These are phyloP conservation scores for Quercus aquifolioides DNA, from an alignment of 306 rosid species.

Conservation along the genomic window DNA sequence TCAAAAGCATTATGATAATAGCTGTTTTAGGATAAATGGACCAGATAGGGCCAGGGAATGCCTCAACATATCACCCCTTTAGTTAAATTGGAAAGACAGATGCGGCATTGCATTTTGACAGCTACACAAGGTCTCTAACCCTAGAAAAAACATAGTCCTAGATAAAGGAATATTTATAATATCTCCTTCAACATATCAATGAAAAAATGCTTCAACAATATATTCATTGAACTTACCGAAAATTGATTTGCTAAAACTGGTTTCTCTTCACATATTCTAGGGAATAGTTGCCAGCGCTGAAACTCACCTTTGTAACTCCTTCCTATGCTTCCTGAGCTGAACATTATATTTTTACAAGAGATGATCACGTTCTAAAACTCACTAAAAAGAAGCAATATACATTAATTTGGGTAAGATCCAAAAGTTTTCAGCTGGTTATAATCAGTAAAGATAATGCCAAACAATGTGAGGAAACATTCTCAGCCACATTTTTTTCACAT, in stretches of 20 bases:
- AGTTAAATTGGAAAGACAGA: not conserved
- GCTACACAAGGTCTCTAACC: not conserved
- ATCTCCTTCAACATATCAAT: not conserved
- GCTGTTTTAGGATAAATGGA: not conserved
- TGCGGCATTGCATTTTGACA: not conserved
- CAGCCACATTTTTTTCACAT: not conserved
- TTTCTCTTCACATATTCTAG: constrained; percentile 68
- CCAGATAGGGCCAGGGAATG: not conserved
- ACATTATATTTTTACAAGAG: constrained; percentile 15
- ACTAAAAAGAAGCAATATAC: not conserved
- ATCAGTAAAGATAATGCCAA: not conserved
- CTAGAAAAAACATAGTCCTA: not conserved
- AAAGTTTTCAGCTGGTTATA: not conserved
- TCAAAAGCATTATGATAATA: not conserved
- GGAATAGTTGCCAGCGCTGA: constrained; percentile 90
- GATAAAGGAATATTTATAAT: not conserved
- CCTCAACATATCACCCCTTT: not conserved
- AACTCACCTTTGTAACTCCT: constrained; percentile 83
- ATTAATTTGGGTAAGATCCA: not conserved
- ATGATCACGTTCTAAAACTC: not conserved
- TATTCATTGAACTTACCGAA: constrained; percentile 58
- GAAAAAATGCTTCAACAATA: constrained; percentile 13
- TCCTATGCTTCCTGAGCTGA: constrained; percentile 90
- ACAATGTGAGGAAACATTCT: not conserved
- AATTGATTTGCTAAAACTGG: constrained; percentile 91